Evolutionary conservation across 768 basidiomycete species (phyloP).

Genomic region (Mycena kentingensis): DNA sequence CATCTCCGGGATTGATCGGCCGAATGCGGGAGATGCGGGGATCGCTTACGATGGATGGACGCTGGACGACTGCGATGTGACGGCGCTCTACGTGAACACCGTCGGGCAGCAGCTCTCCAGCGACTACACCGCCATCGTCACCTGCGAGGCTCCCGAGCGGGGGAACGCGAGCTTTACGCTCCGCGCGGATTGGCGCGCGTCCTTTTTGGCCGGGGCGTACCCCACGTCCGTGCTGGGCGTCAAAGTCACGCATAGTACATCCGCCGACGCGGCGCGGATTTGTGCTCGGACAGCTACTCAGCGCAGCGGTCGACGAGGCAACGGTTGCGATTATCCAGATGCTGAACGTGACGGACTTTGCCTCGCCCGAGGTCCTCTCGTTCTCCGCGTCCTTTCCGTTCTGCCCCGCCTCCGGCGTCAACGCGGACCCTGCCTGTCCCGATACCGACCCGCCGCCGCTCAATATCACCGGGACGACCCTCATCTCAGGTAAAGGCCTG

Average conservation of each 20-base stretch:
- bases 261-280: no score
- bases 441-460: background rate
- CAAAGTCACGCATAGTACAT: background rate
- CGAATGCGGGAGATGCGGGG: conserved; percentile 1
- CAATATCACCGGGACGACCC: background rate
- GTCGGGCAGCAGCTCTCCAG: background rate
- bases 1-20: background rate
- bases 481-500: background rate
- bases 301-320: background rate
- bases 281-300: background rate
- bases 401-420: background rate
- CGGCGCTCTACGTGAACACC: background rate
- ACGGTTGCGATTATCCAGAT: background rate
- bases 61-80: background rate
- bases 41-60: background rate
- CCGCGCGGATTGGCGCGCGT: background rate
- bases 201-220: background rate
- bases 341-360: background rate
- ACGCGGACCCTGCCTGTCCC: background rate
- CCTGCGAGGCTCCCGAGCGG: background rate
- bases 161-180: background rate
- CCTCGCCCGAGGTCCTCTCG: background rate
- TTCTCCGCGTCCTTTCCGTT: background rate
- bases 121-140: background rate
- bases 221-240: background rate